These are phyloP conservation scores for Apiospora hydei DNA, from an alignment of 2,329 filamentous ascomycete genomes.

Conservation along the genomic window DNA sequence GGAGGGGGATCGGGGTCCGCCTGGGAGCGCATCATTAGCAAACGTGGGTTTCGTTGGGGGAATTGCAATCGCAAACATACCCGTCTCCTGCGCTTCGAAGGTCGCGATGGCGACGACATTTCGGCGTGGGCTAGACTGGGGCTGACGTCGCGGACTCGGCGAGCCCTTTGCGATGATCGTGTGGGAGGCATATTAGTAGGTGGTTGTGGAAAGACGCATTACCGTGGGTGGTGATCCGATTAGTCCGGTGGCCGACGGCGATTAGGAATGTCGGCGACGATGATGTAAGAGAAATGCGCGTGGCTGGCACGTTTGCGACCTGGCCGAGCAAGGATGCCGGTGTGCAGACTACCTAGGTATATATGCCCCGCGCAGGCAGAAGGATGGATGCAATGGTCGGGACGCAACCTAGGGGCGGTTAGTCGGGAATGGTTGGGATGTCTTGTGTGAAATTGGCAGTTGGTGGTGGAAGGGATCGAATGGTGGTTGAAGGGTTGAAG, in stretches of 20 bases:
- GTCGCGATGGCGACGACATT: slow-evolving; percentile 66
- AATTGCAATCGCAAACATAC: slow-evolving; percentile 44
- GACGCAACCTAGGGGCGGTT: slow-evolving; percentile 3
- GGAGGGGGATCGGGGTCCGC: slow-evolving; percentile 34
- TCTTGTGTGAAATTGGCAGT: slow-evolving; percentile 16
- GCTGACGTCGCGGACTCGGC: slow-evolving; percentile 42
- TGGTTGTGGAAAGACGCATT: slow-evolving; percentile 3
- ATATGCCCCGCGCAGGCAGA: not conserved
- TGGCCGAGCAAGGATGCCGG: not conserved
- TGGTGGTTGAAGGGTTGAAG: slow-evolving; percentile 5
- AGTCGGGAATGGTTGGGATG: slow-evolving; percentile 1
- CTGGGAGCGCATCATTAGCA: slow-evolving; percentile 17
- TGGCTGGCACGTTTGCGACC: slow-evolving; percentile 21
- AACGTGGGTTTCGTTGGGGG: not conserved
- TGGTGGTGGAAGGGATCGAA: slow-evolving; percentile 9
- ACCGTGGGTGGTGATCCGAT: slow-evolving; percentile 3
- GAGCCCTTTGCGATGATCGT: slow-evolving; percentile 45
- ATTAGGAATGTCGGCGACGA: slow-evolving; percentile 12
- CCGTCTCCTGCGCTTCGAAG: slow-evolving; percentile 71
- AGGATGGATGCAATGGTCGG: not conserved
- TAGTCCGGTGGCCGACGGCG: slow-evolving; percentile 3
- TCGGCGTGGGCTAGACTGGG: slow-evolving; percentile 47
- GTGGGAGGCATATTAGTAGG: slow-evolving; percentile 47
- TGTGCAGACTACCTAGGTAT: not conserved
- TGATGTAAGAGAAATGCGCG: slow-evolving; percentile 22